A percentile compares a stretch with the other conserved stretches of the same genome.
Evolutionary conservation across 2,329 filamentous ascomycete genomes (phyloP).

Genomic region (Aurifilum marmelostoma): DNA sequence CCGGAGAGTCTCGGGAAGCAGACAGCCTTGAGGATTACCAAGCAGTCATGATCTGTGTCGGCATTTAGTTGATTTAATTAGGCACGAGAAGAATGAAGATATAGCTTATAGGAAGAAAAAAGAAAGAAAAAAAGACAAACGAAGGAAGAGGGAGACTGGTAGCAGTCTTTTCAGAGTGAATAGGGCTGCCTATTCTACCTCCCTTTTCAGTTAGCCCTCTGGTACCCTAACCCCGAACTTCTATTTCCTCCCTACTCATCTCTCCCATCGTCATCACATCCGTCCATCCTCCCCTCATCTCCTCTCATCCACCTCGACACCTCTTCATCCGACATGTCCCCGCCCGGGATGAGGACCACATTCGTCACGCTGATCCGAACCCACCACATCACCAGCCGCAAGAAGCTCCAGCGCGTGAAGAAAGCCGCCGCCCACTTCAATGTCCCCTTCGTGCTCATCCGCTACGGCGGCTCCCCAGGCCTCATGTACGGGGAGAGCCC

Average conservation of each 20-base stretch:
- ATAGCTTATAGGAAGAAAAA: too few species aligned
- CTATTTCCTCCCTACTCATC: neutral
- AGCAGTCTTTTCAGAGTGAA: too few species aligned
- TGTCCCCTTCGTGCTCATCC: slow-evolving; percentile 66
- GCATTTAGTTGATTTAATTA: too few species aligned
- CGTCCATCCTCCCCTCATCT: neutral
- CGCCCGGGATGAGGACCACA: slow-evolving; percentile 21
- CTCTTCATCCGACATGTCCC: slow-evolving; percentile 7
- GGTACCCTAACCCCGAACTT: too few species aligned
- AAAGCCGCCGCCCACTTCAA: slow-evolving; percentile 65
- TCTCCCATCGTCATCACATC: neutral
- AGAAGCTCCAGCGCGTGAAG: slow-evolving; percentile 65
- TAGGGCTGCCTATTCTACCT: too few species aligned
- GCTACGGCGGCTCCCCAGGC: slow-evolving; percentile 70
- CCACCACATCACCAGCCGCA: slow-evolving; percentile 80
- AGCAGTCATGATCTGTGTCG: too few species aligned
- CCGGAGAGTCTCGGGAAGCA: too few species aligned
- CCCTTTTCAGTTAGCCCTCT: too few species aligned
- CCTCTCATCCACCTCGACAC: neutral
- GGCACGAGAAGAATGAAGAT: too few species aligned
- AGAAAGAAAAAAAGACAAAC: too few species aligned
- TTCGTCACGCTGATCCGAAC: slow-evolving; percentile 70
- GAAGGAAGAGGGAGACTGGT: too few species aligned
- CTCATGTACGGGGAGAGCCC: slow-evolving; percentile 76
- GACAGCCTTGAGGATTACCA: too few species aligned